Percentiles rank a stretch among this genome's conserved stretches.
Conservation (phyloP, 129 eudicot genomes). For the Flaveria robusta region DNA sequence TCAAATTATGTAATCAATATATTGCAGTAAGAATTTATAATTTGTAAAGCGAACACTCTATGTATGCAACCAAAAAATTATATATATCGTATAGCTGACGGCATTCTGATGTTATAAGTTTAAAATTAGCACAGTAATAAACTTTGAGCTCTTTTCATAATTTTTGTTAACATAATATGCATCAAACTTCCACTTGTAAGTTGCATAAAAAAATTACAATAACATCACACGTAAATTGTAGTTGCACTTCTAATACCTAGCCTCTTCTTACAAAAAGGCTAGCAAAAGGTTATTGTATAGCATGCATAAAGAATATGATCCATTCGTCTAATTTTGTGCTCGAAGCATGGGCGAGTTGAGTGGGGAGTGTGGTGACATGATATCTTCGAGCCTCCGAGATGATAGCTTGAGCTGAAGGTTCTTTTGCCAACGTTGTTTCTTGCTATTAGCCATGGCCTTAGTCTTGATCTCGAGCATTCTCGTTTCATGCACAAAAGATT, state of each 20-base stretch:
- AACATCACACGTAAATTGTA: constrained; percentile 21
- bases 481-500: constrained; percentile 43
- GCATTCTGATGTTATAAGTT: not conserved
- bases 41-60: too few relatives aligned
- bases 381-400: constrained; percentile 54
- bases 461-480: constrained; percentile 31
- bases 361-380: constrained; percentile 62
- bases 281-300: constrained; percentile 21
- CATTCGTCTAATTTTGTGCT: constrained; percentile 42
- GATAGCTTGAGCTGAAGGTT: constrained; percentile 63
- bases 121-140: too few relatives aligned
- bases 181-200: constrained; percentile 21
- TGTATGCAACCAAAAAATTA: too few relatives aligned
- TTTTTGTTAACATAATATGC: constrained; percentile 9
- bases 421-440: constrained; percentile 40
- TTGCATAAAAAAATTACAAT: constrained; percentile 24
- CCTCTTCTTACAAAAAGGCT: constrained; percentile 24
- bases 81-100: too few relatives aligned
- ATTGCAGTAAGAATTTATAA: too few relatives aligned
- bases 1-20: too few relatives aligned
- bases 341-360: constrained; percentile 63
- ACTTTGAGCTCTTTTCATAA: too few relatives aligned
- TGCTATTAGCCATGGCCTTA: constrained; percentile 16
- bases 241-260: constrained; percentile 21
- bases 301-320: constrained; percentile 11